Evolutionary conservation across 768 basidiomycete species (phyloP).

Genomic region (Hydnum rufescens): DNA sequence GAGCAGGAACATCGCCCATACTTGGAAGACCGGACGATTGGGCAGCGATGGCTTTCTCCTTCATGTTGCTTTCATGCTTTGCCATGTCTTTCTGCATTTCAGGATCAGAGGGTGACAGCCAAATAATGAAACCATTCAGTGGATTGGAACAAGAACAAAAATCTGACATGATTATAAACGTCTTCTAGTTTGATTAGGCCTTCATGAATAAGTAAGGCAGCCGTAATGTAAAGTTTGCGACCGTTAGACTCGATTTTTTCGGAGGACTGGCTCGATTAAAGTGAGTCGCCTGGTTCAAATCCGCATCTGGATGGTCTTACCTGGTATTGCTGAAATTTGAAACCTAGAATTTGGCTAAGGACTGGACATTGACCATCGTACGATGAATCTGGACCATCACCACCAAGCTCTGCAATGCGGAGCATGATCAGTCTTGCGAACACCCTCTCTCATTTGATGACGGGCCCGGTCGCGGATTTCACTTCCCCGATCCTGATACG

Average conservation of each 20-base stretch:
- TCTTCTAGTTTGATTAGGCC: conserved; percentile 75
- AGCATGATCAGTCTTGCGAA: conserved; percentile 49
- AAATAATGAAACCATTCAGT: conserved; percentile 5
- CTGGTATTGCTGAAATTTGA: conserved; percentile 87
- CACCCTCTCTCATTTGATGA: conserved; percentile 44
- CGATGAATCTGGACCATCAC: no score
- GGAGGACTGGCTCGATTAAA: conserved; percentile 22
- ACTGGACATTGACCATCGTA: no score
- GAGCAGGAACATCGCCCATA: conserved; percentile 24
- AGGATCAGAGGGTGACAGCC: conserved; percentile 58
- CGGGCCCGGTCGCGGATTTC: conserved; percentile 53
- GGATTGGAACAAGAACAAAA: conserved; percentile 7
- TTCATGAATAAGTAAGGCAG: conserved; percentile 78
- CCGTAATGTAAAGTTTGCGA: conserved; percentile 54
- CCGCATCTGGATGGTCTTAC: no score
- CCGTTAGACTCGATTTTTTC: conserved; percentile 49
- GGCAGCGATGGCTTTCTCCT: no score
- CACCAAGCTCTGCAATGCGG: no score
- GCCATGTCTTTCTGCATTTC: no score
- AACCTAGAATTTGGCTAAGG: no score
- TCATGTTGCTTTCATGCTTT: no score
- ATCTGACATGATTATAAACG: conserved; percentile 72
- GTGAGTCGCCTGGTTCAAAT: no score
- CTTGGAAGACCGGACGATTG: no score
- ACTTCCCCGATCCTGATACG: conserved; percentile 39